A percentile compares a stretch with the other conserved stretches of the same genome.
phyloP scores from a whole-genome alignment of 345 rosid species.

The Linum usitatissimum region DNA sequence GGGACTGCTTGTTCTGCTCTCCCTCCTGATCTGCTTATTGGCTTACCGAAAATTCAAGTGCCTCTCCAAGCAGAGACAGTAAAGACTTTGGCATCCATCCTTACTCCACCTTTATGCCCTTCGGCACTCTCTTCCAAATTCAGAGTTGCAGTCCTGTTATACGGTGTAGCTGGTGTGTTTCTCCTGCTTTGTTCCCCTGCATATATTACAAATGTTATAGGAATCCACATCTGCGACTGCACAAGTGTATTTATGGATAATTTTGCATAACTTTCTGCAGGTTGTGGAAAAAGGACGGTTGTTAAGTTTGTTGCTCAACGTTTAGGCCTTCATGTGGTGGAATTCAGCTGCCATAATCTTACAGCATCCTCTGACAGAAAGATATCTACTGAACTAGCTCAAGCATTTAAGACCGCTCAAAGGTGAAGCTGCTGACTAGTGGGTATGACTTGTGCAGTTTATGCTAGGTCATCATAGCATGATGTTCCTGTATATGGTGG shows the following conservation, averaged over 20 bases:
- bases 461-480: constrained; percentile 4
- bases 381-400: constrained; percentile 59
- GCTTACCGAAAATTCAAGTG: constrained; percentile 30
- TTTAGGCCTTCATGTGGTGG: constrained; percentile 84
- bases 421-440: constrained; percentile 42
- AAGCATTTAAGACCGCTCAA: constrained; percentile 74
- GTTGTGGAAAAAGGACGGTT: constrained; percentile 88
- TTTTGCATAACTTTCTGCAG: constrained; percentile 25
- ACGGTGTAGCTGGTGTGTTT: constrained; percentile 57
- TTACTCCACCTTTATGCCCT: constrained; percentile 72
- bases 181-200: constrained; percentile 12
- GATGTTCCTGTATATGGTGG: neutral
- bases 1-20: constrained; percentile 64
- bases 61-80: constrained; percentile 63
- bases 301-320: constrained; percentile 63
- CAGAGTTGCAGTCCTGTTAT: constrained; percentile 77
- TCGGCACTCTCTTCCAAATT: constrained; percentile 70
- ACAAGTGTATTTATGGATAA: neutral
- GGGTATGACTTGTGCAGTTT: constrained; percentile 12
- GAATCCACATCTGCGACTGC: neutral
- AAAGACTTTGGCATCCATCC: constrained; percentile 64
- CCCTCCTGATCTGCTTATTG: constrained; percentile 62
- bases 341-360: constrained; percentile 77
- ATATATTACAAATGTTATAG: neutral
- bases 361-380: constrained; percentile 67